Evolutionary conservation across 352 stramenopile genomes (phyloP).

Genomic region (Globisporangium paroecandrum): DNA sequence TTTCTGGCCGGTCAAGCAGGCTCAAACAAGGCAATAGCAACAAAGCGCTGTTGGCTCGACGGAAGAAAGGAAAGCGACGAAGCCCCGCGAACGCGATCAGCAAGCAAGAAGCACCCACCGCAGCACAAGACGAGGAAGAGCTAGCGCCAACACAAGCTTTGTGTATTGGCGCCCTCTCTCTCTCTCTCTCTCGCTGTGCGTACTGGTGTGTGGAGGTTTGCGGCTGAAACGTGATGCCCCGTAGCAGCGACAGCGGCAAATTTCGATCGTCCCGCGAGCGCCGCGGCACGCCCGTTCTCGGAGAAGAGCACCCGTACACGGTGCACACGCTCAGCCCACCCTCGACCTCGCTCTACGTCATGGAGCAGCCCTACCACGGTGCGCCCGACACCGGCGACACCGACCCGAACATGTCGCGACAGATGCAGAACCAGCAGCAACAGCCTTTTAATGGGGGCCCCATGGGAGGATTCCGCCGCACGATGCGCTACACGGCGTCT

Average conservation of each 20-base stretch:
- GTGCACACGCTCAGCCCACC: slow-evolving; percentile 41
- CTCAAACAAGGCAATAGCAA: neutral
- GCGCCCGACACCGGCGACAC: slow-evolving; percentile 22
- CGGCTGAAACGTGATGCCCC: slow-evolving; percentile 13
- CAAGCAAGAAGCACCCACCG: neutral
- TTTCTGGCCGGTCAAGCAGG: neutral
- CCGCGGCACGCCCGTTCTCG: slow-evolving; percentile 62
- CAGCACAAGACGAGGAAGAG: neutral
- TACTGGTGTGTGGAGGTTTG: neutral
- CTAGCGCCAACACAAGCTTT: neutral
- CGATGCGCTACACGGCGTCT: slow-evolving; percentile 17
- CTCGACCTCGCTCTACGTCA: slow-evolving; percentile 59
- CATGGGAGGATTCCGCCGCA: slow-evolving; percentile 20
- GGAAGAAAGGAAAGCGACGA: neutral
- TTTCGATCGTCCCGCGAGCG: slow-evolving; percentile 35
- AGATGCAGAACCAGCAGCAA: slow-evolving; percentile 16
- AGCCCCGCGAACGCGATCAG: neutral
- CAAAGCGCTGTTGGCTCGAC: neutral
- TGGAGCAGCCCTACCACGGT: slow-evolving; percentile 48
- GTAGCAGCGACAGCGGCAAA: slow-evolving; percentile 19
- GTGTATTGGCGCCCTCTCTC: neutral
- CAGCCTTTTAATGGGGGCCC: slow-evolving; percentile 7
- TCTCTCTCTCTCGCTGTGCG: slow-evolving; percentile 2
- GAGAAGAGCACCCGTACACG: slow-evolving; percentile 67
- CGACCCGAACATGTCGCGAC: slow-evolving; percentile 3